Base-by-base conservation (phyloP, 768 basidiomycete genomes). In the Chiua virens region DNA sequence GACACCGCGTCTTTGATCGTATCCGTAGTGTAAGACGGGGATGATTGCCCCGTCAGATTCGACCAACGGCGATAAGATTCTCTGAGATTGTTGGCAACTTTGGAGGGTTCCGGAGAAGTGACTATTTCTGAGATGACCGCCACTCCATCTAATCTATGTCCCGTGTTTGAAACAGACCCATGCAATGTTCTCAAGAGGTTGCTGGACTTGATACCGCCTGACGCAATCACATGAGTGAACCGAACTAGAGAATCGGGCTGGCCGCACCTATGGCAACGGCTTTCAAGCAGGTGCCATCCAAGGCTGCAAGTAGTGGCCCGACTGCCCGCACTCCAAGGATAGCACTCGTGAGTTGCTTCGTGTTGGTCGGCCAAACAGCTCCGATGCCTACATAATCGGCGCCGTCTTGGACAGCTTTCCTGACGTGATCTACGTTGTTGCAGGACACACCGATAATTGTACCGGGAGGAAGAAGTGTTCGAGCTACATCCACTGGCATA, bases 331-430 rank as follows among this genome's bases (percentile, higher is more conserved):
- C 84, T 2, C 92, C 93, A 35, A 92, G 68, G 8, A 83, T 65
- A 6, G 81, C 79, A 38, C 72, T 82, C 1, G 78, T 77, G 52
- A 90, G 75, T 54, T 81, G 77, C 66, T 98, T 98, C 27, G 89
- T 93, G 42, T 75, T 73, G 1, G 94, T 98, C 6, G 74, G 73
- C 80, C 85, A 96, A 3, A 92, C 81, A 0, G 95, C 79, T 7
- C 94, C 94, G 25, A 97, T 82, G 1, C 95, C 93, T 40, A 97
- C 75, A 62, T 95, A 97, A 65, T 97, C 92, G 1, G 77, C 91
- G 2, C 82, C 79, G 17, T 81, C 80, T 48, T 75, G 67, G 8
- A 86, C 66, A 0, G 92, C 92, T 28, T 71, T 66, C 38, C 70
- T 70, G 27, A 88, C 81, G 47, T 97, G 86, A 9, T 79, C 77